Evolutionary conservation across 2,329 filamentous ascomycete genomes (phyloP), one percentile per base, ranked within the genome.

Genomic region (Didymella segeticola): DNA sequence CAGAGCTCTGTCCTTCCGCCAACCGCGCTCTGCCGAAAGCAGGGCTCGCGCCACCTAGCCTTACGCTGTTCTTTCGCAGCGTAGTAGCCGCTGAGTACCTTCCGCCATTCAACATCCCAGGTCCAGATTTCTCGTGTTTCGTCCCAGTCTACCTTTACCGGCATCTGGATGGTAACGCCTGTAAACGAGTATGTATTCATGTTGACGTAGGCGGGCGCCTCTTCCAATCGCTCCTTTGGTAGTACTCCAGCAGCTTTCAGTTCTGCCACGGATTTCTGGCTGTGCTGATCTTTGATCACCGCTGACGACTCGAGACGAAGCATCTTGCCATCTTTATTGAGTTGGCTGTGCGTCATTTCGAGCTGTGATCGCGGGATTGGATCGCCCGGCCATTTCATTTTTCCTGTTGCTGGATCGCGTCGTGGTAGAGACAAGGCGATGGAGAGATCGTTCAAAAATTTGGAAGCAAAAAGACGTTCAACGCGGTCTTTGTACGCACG

Each of bases 31-130:
- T 37, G 10, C 20, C 34, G 12, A 20, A 22, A 2, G 34, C 34
- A 37, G 19, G 19, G 34, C 23, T 23, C 19, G 34, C 34, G 34
- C 19, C 34, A 23, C 12, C 19, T 37, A 8, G 34, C 20, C 15
- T 37, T 37, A 11, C 34, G 51, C 34, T 42, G 43, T 8, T 52
- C 46, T 37, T 67, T 67, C 3, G 50, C 56, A 9, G 42, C 36
- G 26, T 57, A 68, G 17, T 63, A 63, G 15, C 45, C 47, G n/a
- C 46, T 57, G 2, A 66, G 45, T 17, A 69, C 31, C 8, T 15
- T 47, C 25, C 46, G 63, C 66, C 66, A 69, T 1, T 63, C 48
- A 6, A 64, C 45, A 20, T 56, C 47, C 64, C 62, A 68, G 14
- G 39, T 14, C 67, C 64, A 69, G 4, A 56, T 30, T 36, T 62